A percentile compares a stretch with the other conserved stretches of the same genome.
phyloP scores from a whole-genome alignment of 768 basidiomycete genomes.

The Pulveroboletus sp. region DNA sequence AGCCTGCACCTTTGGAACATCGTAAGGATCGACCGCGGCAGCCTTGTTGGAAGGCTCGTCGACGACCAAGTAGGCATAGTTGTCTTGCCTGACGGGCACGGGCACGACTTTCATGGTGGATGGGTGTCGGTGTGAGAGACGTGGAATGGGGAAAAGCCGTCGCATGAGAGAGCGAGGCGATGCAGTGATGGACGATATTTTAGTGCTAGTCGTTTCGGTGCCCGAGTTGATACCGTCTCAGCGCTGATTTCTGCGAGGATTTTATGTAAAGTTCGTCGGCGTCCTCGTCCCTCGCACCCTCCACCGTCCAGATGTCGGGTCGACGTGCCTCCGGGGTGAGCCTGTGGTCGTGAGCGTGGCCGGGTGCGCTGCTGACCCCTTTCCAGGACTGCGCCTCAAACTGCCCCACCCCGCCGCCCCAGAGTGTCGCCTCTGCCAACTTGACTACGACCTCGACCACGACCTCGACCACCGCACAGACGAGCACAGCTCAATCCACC shows the following conservation, averaged over 20 bases:
- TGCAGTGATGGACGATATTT: conserved; percentile 15
- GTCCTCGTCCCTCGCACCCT: neutral
- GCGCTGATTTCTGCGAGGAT: neutral
- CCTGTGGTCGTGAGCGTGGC: neutral
- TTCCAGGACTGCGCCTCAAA: neutral
- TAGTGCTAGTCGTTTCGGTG: neutral
- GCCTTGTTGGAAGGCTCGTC: conserved; percentile 64
- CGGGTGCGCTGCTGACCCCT: conserved; percentile 3
- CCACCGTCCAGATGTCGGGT: conserved; percentile 6
- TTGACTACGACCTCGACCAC: neutral
- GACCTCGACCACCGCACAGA: neutral
- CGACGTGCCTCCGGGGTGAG: conserved; percentile 3
- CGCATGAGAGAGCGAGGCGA: conserved; percentile 17
- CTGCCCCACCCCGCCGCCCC: too few relatives aligned
- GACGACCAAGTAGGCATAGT: conserved; percentile 80
- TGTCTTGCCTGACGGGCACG: conserved; percentile 75
- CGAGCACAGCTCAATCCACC: neutral
- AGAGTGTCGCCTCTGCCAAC: too few relatives aligned
- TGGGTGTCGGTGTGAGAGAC: neutral
- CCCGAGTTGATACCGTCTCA: neutral
- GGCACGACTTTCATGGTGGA: conserved; percentile 69
- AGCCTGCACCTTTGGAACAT: conserved; percentile 61
- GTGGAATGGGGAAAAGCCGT: neutral
- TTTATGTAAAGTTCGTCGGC: neutral
- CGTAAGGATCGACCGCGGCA: conserved; percentile 77